phyloP scores from a whole-genome alignment of 2,329 filamentous ascomycete genomes.

The Biscogniauxia mediterranea region DNA sequence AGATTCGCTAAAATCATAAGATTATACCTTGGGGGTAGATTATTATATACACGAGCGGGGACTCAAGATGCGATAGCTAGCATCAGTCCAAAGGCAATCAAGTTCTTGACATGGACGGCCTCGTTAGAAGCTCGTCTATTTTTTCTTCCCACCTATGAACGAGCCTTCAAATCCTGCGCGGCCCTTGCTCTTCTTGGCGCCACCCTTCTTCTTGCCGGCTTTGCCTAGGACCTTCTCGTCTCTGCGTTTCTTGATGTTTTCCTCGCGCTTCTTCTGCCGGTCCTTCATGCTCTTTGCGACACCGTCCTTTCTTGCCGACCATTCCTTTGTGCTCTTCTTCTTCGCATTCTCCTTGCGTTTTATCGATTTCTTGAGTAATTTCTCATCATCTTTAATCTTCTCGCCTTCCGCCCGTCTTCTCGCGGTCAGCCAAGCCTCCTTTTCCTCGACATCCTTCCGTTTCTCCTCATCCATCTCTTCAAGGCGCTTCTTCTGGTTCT shows the following conservation, averaged over 20 bases:
- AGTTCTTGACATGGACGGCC: neutral
- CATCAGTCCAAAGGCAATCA: neutral
- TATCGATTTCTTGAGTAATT: constrained; percentile 85
- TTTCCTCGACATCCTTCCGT: constrained; percentile 83
- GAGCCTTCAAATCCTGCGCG: constrained; percentile 66
- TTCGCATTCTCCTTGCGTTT: constrained; percentile 90
- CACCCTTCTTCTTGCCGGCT: constrained; percentile 54
- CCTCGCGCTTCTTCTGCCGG: constrained; percentile 78
- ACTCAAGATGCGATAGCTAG: neutral
- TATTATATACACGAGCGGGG: neutral
- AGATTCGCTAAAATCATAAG: neutral
- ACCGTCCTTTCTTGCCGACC: constrained; percentile 70
- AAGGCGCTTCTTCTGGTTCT: constrained; percentile 82
- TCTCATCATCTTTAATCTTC: constrained; percentile 81
- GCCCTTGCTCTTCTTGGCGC: constrained; percentile 44
- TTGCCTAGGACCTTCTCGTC: constrained; percentile 67
- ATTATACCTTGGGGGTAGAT: neutral
- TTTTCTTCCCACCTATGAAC: constrained; percentile 56
- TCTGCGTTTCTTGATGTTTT: constrained; percentile 70
- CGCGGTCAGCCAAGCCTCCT: constrained; percentile 91
- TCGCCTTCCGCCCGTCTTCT: constrained; percentile 87
- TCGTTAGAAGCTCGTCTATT: constrained; percentile 7
- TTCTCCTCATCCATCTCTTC: constrained; percentile 74
- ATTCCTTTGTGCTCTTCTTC: constrained; percentile 88
- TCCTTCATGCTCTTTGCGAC: constrained; percentile 75